Conservation (phyloP, 257 asterid genomes). For the Jacaranda mimosifolia region DNA sequence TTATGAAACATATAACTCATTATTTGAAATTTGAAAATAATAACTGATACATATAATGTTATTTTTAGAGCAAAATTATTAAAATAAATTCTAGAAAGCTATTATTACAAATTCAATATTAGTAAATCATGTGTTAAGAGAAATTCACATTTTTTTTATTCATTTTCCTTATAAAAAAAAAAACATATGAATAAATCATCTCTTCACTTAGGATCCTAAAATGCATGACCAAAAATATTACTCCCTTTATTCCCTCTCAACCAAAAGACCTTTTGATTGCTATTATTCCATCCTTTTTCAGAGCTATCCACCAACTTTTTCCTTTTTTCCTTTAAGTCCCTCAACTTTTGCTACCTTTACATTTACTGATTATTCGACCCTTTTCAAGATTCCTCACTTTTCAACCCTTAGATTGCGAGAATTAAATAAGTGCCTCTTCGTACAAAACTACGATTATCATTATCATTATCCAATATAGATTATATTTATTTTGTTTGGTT, state of each 20-base stretch:
- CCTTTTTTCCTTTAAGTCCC: constrained; percentile 17
- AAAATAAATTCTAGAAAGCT: no score
- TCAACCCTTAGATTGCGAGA: not conserved
- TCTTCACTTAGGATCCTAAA: constrained; percentile 31
- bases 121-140: no score
- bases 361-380: not conserved
- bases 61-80: no score
- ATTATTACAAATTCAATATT: no score
- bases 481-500: no score
- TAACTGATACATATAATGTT: no score
- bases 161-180: not conserved
- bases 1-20: no score
- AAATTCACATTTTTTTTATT: no score
- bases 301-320: constrained; percentile 6
- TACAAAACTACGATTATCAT: no score
- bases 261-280: constrained; percentile 31
- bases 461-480: no score
- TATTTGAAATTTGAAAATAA: no score
- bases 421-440: not conserved
- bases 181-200: not conserved
- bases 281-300: constrained; percentile 39
- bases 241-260: constrained; percentile 36
- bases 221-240: constrained; percentile 14
- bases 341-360: constrained; percentile 40
- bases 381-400: constrained; percentile 26